Evolutionary conservation across 2,329 filamentous ascomycete genomes (phyloP).

Genomic region (Cadophora sp.): DNA sequence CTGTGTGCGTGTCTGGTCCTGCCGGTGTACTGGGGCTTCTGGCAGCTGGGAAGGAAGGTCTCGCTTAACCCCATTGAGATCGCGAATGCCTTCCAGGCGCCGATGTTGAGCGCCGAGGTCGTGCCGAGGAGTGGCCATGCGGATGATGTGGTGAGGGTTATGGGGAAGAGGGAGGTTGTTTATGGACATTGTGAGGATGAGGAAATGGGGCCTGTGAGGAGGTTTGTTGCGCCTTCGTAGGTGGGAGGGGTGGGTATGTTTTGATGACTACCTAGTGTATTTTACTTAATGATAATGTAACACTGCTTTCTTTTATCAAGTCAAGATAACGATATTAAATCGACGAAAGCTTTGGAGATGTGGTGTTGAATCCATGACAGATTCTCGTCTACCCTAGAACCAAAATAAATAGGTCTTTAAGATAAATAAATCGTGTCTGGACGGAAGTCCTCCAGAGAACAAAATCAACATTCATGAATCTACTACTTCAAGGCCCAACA

Average conservation of each 20-base stretch:
- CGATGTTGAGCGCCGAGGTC: not conserved
- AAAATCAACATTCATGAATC: too few species aligned
- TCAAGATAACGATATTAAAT: too few species aligned
- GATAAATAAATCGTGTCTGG: too few species aligned
- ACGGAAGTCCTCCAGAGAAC: too few species aligned
- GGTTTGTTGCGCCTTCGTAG: not conserved
- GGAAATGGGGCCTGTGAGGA: not conserved
- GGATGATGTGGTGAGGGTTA: constrained; percentile 1
- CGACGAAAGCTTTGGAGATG: too few species aligned
- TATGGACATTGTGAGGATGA: not conserved
- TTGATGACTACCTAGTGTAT: too few species aligned
- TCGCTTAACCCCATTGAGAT: constrained; percentile 2
- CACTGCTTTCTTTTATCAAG: too few species aligned
- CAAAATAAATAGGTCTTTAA: too few species aligned
- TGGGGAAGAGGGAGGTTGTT: constrained; percentile 1
- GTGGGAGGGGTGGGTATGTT: not conserved
- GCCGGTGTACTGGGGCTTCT: constrained; percentile 1
- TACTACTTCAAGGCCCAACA: too few species aligned
- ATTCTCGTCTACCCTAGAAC: too few species aligned
- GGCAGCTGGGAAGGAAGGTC: not conserved
- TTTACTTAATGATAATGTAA: too few species aligned
- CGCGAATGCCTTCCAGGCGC: constrained; percentile 8
- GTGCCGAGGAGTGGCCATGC: constrained; percentile 6
- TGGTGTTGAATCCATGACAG: too few species aligned
- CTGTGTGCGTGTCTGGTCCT: not conserved